phyloP scores from a whole-genome alignment of 2,329 filamentous ascomycete species.

The Fusarium sp. region DNA sequence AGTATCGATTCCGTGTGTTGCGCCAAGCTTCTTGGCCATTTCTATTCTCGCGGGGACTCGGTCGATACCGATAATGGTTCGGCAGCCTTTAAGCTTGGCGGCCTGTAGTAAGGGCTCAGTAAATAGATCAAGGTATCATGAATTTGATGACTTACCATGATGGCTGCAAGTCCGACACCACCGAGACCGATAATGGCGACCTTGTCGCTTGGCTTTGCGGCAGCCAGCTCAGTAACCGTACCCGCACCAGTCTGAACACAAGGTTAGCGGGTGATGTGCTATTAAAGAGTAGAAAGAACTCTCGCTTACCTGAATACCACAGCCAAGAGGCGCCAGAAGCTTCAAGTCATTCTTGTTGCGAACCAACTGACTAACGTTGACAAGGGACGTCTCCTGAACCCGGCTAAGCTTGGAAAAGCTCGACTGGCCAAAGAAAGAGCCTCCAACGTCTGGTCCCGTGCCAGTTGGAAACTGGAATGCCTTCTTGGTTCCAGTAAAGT shows the following conservation, averaged over 20 bases:
- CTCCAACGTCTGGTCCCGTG: background rate
- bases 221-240: background rate
- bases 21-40: slow-evolving; percentile 14
- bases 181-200: slow-evolving; percentile 12
- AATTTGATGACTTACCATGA: background rate
- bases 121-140: background rate
- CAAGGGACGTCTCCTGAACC: slow-evolving; percentile 14
- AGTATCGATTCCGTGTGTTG: slow-evolving; percentile 14
- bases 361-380: slow-evolving; percentile 15
- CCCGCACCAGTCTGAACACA: background rate
- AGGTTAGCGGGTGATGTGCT: background rate
- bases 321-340: slow-evolving; percentile 21
- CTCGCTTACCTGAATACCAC: slow-evolving; percentile 1
- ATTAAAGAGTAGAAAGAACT: background rate
- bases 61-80: slow-evolving; percentile 17
- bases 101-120: background rate
- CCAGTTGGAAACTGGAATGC: background rate
- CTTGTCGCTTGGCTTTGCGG: background rate
- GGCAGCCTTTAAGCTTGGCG: slow-evolving; percentile 10
- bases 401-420: slow-evolving; percentile 11
- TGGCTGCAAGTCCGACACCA: slow-evolving; percentile 12
- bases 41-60: slow-evolving; percentile 5
- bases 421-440: slow-evolving; percentile 21
- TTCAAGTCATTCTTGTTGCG: slow-evolving; percentile 10
- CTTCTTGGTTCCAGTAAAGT: slow-evolving; percentile 6